phyloP scores from a whole-genome alignment of 345 rosid genomes.

The Populus pruinosa region DNA sequence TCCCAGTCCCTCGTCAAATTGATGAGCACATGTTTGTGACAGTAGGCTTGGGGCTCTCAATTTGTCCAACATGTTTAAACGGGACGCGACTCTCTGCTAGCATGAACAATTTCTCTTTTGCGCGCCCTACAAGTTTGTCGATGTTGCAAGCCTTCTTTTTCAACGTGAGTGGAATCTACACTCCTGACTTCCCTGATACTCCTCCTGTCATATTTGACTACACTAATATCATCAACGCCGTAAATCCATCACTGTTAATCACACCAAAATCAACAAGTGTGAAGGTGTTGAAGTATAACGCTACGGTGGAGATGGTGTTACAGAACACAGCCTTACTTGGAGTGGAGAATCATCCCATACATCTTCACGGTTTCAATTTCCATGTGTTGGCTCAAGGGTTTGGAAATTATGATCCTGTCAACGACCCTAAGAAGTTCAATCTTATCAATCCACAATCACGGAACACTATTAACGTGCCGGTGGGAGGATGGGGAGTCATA shows the following conservation, averaged over 20 bases:
- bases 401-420: constrained; percentile 59
- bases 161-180: constrained; percentile 56
- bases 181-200: constrained; percentile 54
- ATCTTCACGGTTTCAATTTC: constrained; percentile 77
- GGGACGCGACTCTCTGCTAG: constrained; percentile 51
- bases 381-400: constrained; percentile 87
- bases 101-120: constrained; percentile 75
- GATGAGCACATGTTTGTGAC: constrained; percentile 75
- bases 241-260: constrained; percentile 16
- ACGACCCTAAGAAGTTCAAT: constrained; percentile 51
- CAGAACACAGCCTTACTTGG: constrained; percentile 67
- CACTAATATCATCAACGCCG: constrained; percentile 38
- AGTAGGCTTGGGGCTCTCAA: constrained; percentile 43
- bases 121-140: constrained; percentile 41
- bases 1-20: constrained; percentile 61
- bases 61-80: constrained; percentile 51
- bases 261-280: constrained; percentile 57
- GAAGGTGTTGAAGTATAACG: constrained; percentile 58
- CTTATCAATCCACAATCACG: constrained; percentile 56
- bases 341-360: constrained; percentile 83
- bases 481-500: constrained; percentile 37
- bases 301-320: constrained; percentile 66
- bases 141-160: constrained; percentile 55
- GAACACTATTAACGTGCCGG: constrained; percentile 73
- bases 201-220: constrained; percentile 65